Evolutionary conservation across 345 rosid genomes (phyloP), one percentile per base, ranked within the genome.

Genomic region (Geranium rotundifolium): DNA sequence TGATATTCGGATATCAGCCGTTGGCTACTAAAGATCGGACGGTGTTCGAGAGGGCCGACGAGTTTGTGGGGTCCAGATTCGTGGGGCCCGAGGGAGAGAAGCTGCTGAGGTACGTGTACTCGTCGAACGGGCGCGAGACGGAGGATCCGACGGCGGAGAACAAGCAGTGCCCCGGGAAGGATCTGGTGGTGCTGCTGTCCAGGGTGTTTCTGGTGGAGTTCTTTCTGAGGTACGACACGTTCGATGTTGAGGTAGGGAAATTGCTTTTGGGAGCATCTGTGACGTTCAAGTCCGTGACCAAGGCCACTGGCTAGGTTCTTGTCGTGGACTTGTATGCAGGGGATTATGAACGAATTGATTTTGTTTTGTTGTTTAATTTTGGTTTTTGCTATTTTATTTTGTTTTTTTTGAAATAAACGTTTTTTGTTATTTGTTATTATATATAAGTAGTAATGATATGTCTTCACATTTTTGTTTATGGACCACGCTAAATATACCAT

Each of bases 81-180:
- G 68, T 77, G 0, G 81, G 80, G 57, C 73, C 60, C 15, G 57
- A 68, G 8, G 82, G 84, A 0, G 76, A 68, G 72, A 73, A 60
- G 67, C 58, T 80, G 17, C 39, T 79, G 79, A 77, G 69, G 71
- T 73, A 84, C 56, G 81, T 81, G 1, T 76, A 73, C 3, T 84
- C 86, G 89, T 81, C 86, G 0, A 84, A 81, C 15, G 89, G 79
- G 9, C 73, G 70, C 0, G 80, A 81, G 69, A 70, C 67, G 18
- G 76, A 61, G 7, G 69, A 62, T 62, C 79, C 82, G 17, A 74
- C 80, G 72, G 69, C 60, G 29, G 79, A 52, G 66, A 68, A 80
- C 60, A 84, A 84, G 77, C 83, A 78, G 57, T 84, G 86, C 37
- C 79, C 80, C 0, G 84, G 72, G 19, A 81, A 81, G 73, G 71